phyloP scores from a whole-genome alignment of 345 rosid species.

The Eucalyptus albens region DNA sequence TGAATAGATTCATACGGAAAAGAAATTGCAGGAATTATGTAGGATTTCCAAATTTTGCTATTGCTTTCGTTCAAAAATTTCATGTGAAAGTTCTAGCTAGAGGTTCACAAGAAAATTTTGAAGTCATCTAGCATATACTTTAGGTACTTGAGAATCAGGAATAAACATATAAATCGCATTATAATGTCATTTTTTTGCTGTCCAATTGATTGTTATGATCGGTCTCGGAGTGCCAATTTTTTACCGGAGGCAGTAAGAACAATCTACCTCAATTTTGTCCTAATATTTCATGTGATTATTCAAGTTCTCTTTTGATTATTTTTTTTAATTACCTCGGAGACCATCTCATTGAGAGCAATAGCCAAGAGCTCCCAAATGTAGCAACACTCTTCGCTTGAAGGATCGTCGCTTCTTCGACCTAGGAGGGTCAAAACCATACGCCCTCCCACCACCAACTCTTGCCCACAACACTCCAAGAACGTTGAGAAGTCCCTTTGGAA shows the following conservation, averaged over 20 bases:
- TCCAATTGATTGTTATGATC: background rate
- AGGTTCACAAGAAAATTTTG: background rate
- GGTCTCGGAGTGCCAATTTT: background rate
- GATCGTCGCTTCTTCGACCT: background rate
- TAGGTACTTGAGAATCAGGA: background rate
- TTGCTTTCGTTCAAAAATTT: too few relatives aligned
- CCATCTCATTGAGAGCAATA: background rate
- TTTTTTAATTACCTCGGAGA: slow-evolving; percentile 14
- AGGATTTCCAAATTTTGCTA: background rate
- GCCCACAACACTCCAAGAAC: background rate
- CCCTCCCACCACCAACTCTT: background rate
- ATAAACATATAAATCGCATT: background rate
- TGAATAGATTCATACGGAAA: background rate
- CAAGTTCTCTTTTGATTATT: background rate
- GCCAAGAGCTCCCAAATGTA: background rate
- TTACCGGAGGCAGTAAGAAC: background rate
- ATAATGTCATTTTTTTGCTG: too few relatives aligned
- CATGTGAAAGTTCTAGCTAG: background rate
- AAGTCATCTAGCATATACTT: background rate
- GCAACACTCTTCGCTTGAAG: background rate
- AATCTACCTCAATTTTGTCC: background rate
- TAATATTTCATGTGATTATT: too few relatives aligned
- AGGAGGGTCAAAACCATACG: background rate
- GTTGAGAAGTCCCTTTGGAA: background rate
- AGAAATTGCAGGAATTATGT: background rate